These are phyloP conservation scores for Leccinum subgranulosum DNA, from an alignment of 768 basidiomycete species.

Conservation along the genomic window DNA sequence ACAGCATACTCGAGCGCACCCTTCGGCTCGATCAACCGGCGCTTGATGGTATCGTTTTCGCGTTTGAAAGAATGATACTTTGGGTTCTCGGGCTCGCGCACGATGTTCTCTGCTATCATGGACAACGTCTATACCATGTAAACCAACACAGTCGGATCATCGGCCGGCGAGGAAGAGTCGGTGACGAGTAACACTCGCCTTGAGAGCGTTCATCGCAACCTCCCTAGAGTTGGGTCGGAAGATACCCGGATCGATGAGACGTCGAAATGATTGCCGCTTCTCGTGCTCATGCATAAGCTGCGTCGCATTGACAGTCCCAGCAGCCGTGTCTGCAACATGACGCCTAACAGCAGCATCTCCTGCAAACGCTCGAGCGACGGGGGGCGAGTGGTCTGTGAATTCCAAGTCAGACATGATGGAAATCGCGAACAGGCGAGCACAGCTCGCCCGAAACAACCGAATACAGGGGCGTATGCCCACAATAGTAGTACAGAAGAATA, in stretches of 20 bases:
- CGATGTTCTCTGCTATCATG: slow-evolving; percentile 68
- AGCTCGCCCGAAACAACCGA: neutral
- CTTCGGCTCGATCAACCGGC: slow-evolving; percentile 63
- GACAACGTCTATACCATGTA: slow-evolving; percentile 46
- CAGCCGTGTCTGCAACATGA: slow-evolving; percentile 27
- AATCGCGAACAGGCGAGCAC: neutral
- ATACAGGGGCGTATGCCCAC: slow-evolving; percentile 18
- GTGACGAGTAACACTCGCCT: slow-evolving; percentile 37
- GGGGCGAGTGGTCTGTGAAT: neutral
- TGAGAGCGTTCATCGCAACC: slow-evolving; percentile 58
- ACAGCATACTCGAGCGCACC: slow-evolving; percentile 77
- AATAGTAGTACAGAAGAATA: neutral
- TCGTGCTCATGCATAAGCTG: slow-evolving; percentile 51
- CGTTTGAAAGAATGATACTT: slow-evolving; percentile 76
- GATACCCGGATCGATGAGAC: slow-evolving; percentile 79
- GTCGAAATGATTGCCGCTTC: slow-evolving; percentile 65
- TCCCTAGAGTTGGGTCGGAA: slow-evolving; percentile 64
- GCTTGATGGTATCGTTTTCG: slow-evolving; percentile 67
- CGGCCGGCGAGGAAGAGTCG: neutral
- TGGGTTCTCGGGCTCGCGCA: slow-evolving; percentile 67
- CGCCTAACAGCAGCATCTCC: neutral
- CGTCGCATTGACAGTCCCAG: slow-evolving; percentile 2
- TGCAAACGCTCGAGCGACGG: slow-evolving; percentile 24
- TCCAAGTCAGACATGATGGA: slow-evolving; percentile 10
- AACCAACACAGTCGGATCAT: neutral